Conservation (phyloP, 768 basidiomycete species). For the Guyanaporus albipodus region DNA sequence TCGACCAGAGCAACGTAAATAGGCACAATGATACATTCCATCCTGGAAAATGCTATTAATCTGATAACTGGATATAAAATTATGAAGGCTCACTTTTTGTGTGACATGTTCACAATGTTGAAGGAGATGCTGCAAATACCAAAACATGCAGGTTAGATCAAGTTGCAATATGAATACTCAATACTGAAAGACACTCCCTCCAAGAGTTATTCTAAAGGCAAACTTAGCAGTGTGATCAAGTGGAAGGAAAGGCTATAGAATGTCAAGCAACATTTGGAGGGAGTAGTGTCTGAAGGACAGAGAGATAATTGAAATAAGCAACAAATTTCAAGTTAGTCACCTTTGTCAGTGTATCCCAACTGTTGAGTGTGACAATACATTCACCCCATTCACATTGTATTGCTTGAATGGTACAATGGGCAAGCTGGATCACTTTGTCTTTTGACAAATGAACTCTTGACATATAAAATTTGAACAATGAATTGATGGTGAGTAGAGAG, state of each 20-base stretch:
- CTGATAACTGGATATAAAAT: neutral
- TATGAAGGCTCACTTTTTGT: slow-evolving; percentile 11
- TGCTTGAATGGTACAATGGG: slow-evolving; percentile 22
- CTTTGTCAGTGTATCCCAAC: slow-evolving; percentile 29
- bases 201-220: slow-evolving; percentile 20
- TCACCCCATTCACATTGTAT: slow-evolving; percentile 30
- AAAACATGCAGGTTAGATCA: slow-evolving; percentile 7
- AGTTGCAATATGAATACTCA: neutral
- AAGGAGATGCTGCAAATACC: slow-evolving; percentile 20
- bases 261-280: slow-evolving; percentile 4
- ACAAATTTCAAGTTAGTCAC: slow-evolving; percentile 17
- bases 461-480: slow-evolving; percentile 14
- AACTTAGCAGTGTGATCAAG: slow-evolving; percentile 4
- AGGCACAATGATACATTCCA: slow-evolving; percentile 23
- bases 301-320: slow-evolving; percentile 4
- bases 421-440: slow-evolving; percentile 18
- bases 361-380: slow-evolving; percentile 25
- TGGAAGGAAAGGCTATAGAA: slow-evolving; percentile 15
- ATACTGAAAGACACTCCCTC: slow-evolving; percentile 1
- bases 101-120: slow-evolving; percentile 22
- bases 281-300: neutral
- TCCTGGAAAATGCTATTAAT: slow-evolving; percentile 15
- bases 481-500: slow-evolving; percentile 6
- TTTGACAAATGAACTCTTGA: slow-evolving; percentile 19
- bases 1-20: slow-evolving; percentile 28